Conservation (phyloP, 768 basidiomycete species). For the Mycena vitilis region DNA sequence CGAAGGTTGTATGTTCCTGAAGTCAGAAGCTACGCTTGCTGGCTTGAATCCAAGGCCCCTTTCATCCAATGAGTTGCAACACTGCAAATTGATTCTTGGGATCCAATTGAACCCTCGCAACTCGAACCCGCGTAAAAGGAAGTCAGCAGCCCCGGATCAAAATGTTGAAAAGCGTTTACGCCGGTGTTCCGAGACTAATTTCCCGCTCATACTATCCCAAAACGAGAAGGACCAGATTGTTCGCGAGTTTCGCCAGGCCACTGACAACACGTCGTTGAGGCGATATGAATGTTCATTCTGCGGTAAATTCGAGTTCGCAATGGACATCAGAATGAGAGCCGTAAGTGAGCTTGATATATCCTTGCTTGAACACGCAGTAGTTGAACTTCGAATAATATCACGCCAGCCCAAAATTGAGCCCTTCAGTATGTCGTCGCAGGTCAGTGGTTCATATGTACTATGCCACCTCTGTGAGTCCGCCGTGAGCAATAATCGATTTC, state of each 20-base stretch:
- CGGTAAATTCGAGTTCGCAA: slow-evolving; percentile 4
- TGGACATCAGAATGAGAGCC: slow-evolving; percentile 1
- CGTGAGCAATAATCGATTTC: slow-evolving; percentile 15
- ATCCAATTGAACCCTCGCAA: background rate
- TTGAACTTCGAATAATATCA: slow-evolving; percentile 5
- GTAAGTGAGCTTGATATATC: slow-evolving; percentile 22
- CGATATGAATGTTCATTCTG: slow-evolving; percentile 23
- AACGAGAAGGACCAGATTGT: slow-evolving; percentile 26
- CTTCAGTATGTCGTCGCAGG: slow-evolving; percentile 1
- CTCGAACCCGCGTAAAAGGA: too few relatives aligned
- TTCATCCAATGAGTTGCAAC: background rate
- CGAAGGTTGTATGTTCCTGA: too few relatives aligned
- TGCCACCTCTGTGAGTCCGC: slow-evolving; percentile 17
- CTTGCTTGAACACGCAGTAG: slow-evolving; percentile 16
- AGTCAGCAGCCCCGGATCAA: background rate
- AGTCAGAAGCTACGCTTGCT: too few relatives aligned
- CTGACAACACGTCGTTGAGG: slow-evolving; percentile 3
- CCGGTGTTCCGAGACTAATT: background rate
- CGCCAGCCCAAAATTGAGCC: slow-evolving; percentile 16
- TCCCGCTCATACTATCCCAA: slow-evolving; percentile 14
- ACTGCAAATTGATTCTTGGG: too few relatives aligned
- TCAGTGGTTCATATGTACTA: slow-evolving; percentile 7
- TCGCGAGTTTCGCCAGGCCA: slow-evolving; percentile 11
- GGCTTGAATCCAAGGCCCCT: too few relatives aligned
- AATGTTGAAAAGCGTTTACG: background rate